A percentile compares a stretch with the other conserved stretches of the same genome.
phyloP scores from a whole-genome alignment of 331 rosid genomes.

The Telfairia occidentalis region DNA sequence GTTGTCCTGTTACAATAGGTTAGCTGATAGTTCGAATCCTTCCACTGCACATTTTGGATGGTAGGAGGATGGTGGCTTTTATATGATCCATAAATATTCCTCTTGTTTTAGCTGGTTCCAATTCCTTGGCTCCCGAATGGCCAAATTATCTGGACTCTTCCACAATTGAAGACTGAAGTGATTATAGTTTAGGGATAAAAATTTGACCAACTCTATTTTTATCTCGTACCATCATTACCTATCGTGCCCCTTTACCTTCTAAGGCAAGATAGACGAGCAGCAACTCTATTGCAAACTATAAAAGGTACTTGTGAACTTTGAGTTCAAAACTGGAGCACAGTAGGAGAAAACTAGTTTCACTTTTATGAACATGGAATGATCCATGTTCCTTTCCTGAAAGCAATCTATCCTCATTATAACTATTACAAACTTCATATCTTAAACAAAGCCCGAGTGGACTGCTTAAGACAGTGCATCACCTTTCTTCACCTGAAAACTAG shows the following conservation, averaged over 20 bases:
- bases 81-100: not conserved
- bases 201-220: not conserved
- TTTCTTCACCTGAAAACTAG: not conserved
- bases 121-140: not conserved
- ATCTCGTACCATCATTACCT: not conserved
- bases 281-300: not conserved
- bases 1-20: not conserved
- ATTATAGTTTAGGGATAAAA: not conserved
- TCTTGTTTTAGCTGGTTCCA: not conserved
- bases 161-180: not conserved
- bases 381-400: not conserved
- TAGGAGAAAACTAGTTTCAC: too few species aligned
- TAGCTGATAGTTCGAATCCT: not conserved
- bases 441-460: not conserved
- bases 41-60: not conserved
- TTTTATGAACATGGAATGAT: too few species aligned
- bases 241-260: not conserved
- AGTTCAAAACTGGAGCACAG: not conserved
- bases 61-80: not conserved
- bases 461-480: not conserved
- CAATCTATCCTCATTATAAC: not conserved
- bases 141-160: not conserved
- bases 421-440: not conserved
- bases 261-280: not conserved
- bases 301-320: not conserved